phyloP scores from a whole-genome alignment of 2,329 filamentous ascomycete genomes.

The Fusarium phyllophilum region DNA sequence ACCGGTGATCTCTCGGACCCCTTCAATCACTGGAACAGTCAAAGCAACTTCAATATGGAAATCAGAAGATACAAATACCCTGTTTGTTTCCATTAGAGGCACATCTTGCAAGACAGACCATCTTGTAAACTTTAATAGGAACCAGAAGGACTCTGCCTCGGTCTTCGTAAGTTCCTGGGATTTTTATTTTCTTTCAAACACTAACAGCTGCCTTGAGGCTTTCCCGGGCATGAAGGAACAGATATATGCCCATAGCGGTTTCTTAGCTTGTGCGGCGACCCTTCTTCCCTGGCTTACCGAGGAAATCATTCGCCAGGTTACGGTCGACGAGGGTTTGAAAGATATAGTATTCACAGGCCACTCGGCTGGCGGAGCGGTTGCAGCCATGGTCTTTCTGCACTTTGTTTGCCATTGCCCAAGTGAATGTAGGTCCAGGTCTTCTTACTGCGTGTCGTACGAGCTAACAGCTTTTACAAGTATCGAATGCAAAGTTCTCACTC shows the following conservation, averaged over 20 bases:
- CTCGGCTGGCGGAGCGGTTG: slow-evolving; percentile 40
- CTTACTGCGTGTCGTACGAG: fast-evolving
- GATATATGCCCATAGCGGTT: slow-evolving; percentile 29
- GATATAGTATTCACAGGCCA: slow-evolving; percentile 39
- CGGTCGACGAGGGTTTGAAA: background rate
- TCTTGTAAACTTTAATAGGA: slow-evolving; percentile 39
- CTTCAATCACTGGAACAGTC: slow-evolving; percentile 28
- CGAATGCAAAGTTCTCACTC: slow-evolving; percentile 15
- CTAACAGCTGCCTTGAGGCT: slow-evolving; percentile 1
- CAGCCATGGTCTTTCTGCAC: slow-evolving; percentile 31
- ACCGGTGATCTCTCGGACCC: slow-evolving; percentile 29
- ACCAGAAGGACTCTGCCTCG: background rate
- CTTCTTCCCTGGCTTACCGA: slow-evolving; percentile 20
- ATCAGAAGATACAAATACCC: background rate
- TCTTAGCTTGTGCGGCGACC: slow-evolving; percentile 32
- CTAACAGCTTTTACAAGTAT: background rate
- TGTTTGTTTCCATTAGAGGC: slow-evolving; percentile 37
- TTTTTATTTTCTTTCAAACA: fast-evolving
- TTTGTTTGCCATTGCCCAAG: background rate
- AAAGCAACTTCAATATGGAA: slow-evolving; percentile 41
- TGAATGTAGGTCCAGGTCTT: background rate
- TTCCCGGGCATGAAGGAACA: background rate
- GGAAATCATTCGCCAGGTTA: slow-evolving; percentile 17
- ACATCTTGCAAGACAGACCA: slow-evolving; percentile 36
- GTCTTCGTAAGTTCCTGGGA: slow-evolving; percentile 4